Evolutionary conservation across 2,329 filamentous ascomycete species (phyloP).

Genomic region (Trichophyton equinum): DNA sequence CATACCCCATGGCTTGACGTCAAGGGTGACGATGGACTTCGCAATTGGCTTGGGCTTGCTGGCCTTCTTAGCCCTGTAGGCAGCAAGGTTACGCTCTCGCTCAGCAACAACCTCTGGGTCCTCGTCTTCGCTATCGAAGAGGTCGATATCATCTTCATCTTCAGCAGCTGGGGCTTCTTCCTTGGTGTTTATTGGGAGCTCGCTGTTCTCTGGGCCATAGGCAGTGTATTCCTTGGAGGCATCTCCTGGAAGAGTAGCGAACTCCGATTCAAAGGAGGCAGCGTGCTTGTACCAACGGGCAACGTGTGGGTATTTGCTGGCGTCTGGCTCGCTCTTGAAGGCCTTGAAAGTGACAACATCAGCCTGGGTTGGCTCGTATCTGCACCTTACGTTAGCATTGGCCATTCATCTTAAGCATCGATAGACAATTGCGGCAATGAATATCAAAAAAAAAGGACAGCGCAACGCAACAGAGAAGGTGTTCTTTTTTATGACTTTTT

Average conservation of each 20-base stretch:
- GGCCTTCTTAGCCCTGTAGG: constrained; percentile 96
- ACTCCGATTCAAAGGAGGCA: constrained; percentile 82
- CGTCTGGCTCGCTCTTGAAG: constrained; percentile 59
- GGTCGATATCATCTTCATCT: constrained; percentile 86
- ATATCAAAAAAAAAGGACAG: constrained; percentile 9
- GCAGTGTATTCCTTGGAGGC: constrained; percentile 74
- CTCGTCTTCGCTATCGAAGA: constrained; percentile 85
- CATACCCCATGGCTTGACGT: constrained; percentile 98
- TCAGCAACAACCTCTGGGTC: constrained; percentile 73
- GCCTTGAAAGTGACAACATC: constrained; percentile 95
- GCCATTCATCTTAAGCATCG: not conserved
- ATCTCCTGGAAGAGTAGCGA: constrained; percentile 81
- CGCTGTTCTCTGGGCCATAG: constrained; percentile 75
- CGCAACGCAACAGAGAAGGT: constrained; percentile 7
- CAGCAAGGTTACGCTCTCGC: constrained; percentile 79
- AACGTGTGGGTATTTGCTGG: constrained; percentile 81
- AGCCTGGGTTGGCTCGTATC: constrained; percentile 70
- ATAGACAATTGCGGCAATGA: not conserved
- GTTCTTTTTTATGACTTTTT: not conserved
- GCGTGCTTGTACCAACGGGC: constrained; percentile 99
- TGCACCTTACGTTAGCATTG: constrained; percentile 20
- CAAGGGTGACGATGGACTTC: constrained; percentile 91
- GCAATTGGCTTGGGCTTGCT: constrained; percentile 80
- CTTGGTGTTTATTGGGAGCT: constrained; percentile 72
- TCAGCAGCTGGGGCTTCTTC: constrained; percentile 69